Conservation (phyloP, 2,329 filamentous ascomycete species). For the Ophiostoma ips region DNA sequence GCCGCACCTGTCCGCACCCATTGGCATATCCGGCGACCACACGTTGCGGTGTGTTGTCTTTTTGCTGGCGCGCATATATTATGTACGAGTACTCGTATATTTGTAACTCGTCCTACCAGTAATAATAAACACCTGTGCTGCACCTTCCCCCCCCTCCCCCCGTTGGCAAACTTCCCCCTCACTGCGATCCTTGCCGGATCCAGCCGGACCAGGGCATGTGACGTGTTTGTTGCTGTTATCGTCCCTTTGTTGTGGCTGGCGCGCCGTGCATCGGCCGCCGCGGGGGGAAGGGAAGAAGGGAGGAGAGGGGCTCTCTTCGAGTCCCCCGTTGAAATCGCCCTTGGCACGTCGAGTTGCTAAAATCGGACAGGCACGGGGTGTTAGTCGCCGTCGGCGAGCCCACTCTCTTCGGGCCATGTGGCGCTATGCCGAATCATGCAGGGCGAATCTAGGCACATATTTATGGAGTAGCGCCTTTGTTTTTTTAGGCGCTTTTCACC, state of each 20-base stretch:
- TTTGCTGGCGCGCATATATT: background rate
- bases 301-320: background rate
- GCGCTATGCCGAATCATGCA: background rate
- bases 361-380: conserved; percentile 2
- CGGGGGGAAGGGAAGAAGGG: too few relatives aligned
- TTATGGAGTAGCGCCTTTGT: background rate
- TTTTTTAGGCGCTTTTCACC: background rate
- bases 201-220: conserved; percentile 10
- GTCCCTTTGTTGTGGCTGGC: background rate
- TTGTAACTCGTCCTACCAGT: too few relatives aligned
- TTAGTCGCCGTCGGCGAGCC: conserved; percentile 1
- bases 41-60: background rate
- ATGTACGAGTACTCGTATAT: too few relatives aligned
- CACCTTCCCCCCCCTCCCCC: too few relatives aligned
- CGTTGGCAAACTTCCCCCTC: conserved; percentile 3
- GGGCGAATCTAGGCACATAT: background rate
- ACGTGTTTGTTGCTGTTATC: conserved; percentile 8
- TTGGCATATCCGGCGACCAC: background rate
- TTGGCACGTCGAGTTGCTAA: background rate
- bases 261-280: conserved; percentile 3
- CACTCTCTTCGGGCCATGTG: background rate
- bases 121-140: too few relatives aligned
- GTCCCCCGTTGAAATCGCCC: background rate
- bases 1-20: conserved; percentile 5
- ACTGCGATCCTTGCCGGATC: background rate